Percentiles rank a stretch among this genome's conserved stretches.
Evolutionary conservation across 257 asterid genomes (phyloP).

Genomic region (Solanum ossicruentum): DNA sequence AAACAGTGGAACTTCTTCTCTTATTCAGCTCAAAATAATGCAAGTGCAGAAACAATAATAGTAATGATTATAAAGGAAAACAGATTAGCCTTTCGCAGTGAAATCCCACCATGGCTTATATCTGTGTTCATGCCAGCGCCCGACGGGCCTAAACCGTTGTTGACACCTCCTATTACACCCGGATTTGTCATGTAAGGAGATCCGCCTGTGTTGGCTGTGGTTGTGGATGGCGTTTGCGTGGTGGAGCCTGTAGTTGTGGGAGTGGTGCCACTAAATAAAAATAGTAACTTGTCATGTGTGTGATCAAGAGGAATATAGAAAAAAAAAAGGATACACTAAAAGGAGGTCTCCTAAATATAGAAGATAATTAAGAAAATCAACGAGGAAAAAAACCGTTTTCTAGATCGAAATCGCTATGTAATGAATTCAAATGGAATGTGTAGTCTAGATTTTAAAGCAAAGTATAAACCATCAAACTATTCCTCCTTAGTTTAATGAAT

Average conservation of each 20-base stretch:
- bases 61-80: not conserved
- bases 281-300: not conserved
- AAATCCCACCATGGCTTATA: conserved; percentile 18
- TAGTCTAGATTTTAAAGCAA: not conserved
- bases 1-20: not conserved
- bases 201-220: conserved; percentile 9
- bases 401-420: too few relatives aligned
- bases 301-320: not conserved
- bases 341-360: too few relatives aligned
- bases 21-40: conserved; percentile 18
- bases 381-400: too few relatives aligned
- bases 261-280: not conserved
- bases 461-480: not conserved
- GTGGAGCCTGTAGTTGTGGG: conserved; percentile 5
- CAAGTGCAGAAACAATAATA: conserved; percentile 7
- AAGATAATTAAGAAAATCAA: too few relatives aligned
- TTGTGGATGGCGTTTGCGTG: conserved; percentile 10
- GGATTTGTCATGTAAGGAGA: conserved; percentile 43
- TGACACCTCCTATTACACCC: conserved; percentile 43
- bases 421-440: not conserved
- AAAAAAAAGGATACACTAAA: not conserved
- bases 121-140: conserved; percentile 35
- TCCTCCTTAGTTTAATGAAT: not conserved
- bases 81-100: not conserved
- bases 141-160: conserved; percentile 44